Conservation (phyloP, 192 early-diverging fungal species). For the Blastocladiella britannica region DNA sequence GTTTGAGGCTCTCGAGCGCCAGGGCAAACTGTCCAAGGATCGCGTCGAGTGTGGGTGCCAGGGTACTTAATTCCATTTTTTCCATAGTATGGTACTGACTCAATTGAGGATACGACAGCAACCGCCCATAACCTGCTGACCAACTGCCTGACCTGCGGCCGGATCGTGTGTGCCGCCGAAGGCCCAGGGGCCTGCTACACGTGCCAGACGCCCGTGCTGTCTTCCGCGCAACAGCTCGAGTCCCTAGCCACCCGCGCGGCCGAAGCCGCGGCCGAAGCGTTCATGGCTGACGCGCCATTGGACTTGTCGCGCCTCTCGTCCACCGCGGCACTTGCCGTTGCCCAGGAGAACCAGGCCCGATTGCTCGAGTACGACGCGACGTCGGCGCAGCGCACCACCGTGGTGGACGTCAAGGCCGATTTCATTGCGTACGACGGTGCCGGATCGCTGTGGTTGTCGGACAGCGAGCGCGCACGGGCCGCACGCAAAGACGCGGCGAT, state of each 20-base stretch:
- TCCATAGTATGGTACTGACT: too few species aligned
- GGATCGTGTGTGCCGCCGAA: conserved; percentile 23
- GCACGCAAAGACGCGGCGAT: too few species aligned
- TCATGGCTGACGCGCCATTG: conserved; percentile 8
- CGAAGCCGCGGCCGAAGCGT: conserved; percentile 2
- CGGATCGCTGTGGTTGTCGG: not conserved
- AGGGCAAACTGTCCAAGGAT: not conserved
- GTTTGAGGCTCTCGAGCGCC: not conserved
- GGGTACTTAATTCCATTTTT: not conserved
- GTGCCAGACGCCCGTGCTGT: conserved; percentile 9
- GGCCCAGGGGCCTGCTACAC: conserved; percentile 26
- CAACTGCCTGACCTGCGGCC: conserved; percentile 28
- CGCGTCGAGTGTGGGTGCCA: not conserved
- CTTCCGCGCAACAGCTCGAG: conserved; percentile 6
- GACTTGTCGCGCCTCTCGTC: too few species aligned
- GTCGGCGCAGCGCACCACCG: conserved; percentile 19
- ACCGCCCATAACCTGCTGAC: conserved; percentile 18
- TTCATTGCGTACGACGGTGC: not conserved
- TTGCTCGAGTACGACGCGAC: conserved; percentile 23
- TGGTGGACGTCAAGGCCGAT: conserved; percentile 13
- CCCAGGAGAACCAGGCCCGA: conserved; percentile 16
- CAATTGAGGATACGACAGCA: too few species aligned
- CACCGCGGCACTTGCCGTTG: conserved; percentile 2
- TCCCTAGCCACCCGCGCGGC: conserved; percentile 11
- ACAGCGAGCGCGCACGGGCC: not conserved